These are phyloP conservation scores for Ichthyophthirius multifiliis DNA, from an alignment of 169 alveolate species.

Conservation along the genomic window DNA sequence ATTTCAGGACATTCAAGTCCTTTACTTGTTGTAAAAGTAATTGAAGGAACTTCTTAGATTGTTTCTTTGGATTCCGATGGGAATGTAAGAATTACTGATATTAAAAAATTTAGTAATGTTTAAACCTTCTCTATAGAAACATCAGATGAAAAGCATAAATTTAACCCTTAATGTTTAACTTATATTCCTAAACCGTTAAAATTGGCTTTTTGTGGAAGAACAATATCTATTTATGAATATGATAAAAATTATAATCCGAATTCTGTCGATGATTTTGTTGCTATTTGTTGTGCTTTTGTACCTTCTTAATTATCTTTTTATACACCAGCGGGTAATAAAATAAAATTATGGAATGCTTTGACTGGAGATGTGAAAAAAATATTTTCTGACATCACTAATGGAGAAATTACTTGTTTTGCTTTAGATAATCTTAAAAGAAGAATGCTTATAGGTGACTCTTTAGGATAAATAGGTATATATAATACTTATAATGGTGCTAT, in stretches of 20 bases:
- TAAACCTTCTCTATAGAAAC: constrained; percentile 31
- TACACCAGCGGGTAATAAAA: constrained; percentile 45
- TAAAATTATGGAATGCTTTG: constrained; percentile 65
- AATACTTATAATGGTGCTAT: constrained; percentile 58
- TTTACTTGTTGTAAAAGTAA: constrained; percentile 58
- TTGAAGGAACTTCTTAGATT: constrained; percentile 60
- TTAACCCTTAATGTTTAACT: constrained; percentile 39
- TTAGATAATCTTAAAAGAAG: constrained; percentile 58
- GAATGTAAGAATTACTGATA: constrained; percentile 43
- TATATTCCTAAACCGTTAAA: constrained; percentile 51
- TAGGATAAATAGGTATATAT: constrained; percentile 51
- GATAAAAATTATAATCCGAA: constrained; percentile 70
- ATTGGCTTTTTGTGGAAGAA: constrained; percentile 61
- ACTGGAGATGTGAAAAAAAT: constrained; percentile 60
- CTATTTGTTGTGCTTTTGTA: constrained; percentile 44
- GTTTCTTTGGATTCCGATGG: constrained; percentile 77
- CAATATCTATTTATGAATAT: constrained; percentile 57
- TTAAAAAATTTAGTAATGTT: constrained; percentile 39
- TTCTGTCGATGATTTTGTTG: constrained; percentile 60
- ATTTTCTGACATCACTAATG: constrained; percentile 41
- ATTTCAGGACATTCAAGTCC: constrained; percentile 76
- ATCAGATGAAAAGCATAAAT: constrained; percentile 43
- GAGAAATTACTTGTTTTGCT: constrained; percentile 60
- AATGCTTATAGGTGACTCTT: constrained; percentile 61
- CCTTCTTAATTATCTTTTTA: constrained; percentile 32